Percentiles rank a stretch among this genome's conserved stretches.
These are phyloP conservation scores for Ricinus communis DNA, from an alignment of 345 rosid genomes.

Conservation along the genomic window DNA sequence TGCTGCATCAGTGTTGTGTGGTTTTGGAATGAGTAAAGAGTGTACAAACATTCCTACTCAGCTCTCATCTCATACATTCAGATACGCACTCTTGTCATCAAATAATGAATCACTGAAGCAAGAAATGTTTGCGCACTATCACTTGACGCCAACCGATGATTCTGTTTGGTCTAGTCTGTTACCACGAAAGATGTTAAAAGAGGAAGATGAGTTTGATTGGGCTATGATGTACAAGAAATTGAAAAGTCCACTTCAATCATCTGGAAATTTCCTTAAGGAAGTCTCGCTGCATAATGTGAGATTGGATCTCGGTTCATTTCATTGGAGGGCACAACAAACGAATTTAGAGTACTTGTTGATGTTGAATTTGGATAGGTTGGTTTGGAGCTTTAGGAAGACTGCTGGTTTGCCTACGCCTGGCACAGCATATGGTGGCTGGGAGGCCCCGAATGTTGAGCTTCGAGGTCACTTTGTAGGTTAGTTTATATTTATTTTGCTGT, in stretches of 20 bases:
- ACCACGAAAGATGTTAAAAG: constrained; percentile 68
- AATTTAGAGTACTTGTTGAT: constrained; percentile 80
- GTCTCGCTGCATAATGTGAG: constrained; percentile 79
- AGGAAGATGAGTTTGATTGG: constrained; percentile 71
- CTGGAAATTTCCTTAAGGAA: constrained; percentile 59
- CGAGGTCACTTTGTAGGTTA: constrained; percentile 97
- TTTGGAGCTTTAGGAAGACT: constrained; percentile 82
- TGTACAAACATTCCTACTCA: constrained; percentile 73
- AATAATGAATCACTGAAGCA: constrained; percentile 59
- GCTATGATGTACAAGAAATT: constrained; percentile 62
- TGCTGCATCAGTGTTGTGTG: constrained; percentile 22
- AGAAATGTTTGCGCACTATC: constrained; percentile 75
- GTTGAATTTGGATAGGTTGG: constrained; percentile 74
- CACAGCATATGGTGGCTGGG: constrained; percentile 86
- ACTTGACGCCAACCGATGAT: constrained; percentile 81
- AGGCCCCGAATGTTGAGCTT: constrained; percentile 58
- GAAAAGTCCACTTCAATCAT: constrained; percentile 45
- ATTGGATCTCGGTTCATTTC: constrained; percentile 56
- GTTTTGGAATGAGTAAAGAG: constrained; percentile 56
- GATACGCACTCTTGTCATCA: constrained; percentile 61
- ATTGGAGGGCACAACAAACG: constrained; percentile 81
- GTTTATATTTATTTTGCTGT: constrained; percentile 23
- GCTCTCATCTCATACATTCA: constrained; percentile 65
- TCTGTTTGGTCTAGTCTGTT: constrained; percentile 67
- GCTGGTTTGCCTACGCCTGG: constrained; percentile 75